These are phyloP conservation scores for Tuctoria greenei DNA, from an alignment of 176 grass and related monocot genomes.

Conservation along the genomic window DNA sequence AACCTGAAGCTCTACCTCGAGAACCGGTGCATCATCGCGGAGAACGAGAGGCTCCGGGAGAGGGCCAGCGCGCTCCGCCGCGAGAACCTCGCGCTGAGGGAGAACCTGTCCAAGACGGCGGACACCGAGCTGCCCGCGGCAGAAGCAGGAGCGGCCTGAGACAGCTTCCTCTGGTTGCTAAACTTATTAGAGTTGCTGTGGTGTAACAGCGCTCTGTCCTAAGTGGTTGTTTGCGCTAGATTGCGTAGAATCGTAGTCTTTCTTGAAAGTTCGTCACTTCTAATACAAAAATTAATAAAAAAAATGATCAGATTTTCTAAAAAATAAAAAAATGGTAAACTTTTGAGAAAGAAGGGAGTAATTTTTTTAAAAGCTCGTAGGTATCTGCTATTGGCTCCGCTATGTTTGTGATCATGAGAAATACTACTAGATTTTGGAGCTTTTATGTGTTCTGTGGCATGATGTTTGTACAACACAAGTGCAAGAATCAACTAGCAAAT, in stretches of 20 bases:
- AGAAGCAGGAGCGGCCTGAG: conserved; percentile 6
- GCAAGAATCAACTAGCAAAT: conserved; percentile 6
- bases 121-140: not conserved
- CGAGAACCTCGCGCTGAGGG: conserved; percentile 45
- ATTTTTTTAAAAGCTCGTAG: too few species aligned
- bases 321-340: too few species aligned
- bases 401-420: conserved; percentile 26
- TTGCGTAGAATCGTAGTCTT: not conserved
- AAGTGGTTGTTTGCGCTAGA: not conserved
- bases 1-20: conserved; percentile 68
- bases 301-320: too few species aligned
- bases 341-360: too few species aligned
- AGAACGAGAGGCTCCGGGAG: conserved; percentile 61
- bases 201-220: not conserved
- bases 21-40: conserved; percentile 57
- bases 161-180: conserved; percentile 14
- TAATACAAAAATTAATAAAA: too few species aligned
- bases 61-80: conserved; percentile 40
- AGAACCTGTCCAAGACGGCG: conserved; percentile 29
- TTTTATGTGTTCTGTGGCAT: conserved; percentile 27
- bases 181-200: conserved; percentile 2
- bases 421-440: conserved; percentile 21
- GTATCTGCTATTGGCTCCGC: not conserved
- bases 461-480: conserved; percentile 28
- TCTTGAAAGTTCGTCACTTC: too few species aligned